phyloP scores from a whole-genome alignment of 2,329 filamentous ascomycete genomes.

The Calcarisporium arbuscula region DNA sequence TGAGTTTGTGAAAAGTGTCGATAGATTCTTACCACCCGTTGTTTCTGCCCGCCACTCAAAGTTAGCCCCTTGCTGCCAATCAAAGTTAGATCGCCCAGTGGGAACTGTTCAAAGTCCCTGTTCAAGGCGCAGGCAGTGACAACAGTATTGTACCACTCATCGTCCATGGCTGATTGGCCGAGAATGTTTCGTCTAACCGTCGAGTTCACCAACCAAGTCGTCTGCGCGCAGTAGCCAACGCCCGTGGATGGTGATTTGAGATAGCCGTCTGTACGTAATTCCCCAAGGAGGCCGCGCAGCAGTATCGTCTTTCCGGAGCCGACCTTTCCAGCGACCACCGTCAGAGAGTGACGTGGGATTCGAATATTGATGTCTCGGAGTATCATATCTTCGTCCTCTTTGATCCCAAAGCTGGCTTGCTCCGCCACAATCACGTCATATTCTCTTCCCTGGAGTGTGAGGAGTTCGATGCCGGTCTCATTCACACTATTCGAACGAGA shows the following conservation, averaged over 20 bases:
- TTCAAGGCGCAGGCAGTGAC: conserved; percentile 1
- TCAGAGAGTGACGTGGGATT: too few species aligned
- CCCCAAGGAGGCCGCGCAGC: conserved; percentile 2
- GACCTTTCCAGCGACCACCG: conserved; percentile 1
- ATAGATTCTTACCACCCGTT: conserved; percentile 13
- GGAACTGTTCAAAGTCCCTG: conserved; percentile 1
- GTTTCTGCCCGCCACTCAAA: conserved; percentile 16
- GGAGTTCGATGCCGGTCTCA: too few species aligned
- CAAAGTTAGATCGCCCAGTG: background rate
- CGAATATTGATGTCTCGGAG: too few species aligned
- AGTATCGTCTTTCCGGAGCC: conserved; percentile 7
- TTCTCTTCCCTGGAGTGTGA: too few species aligned
- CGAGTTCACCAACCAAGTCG: conserved; percentile 5
- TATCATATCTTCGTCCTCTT: too few species aligned
- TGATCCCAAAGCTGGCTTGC: too few species aligned
- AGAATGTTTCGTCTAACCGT: conserved; percentile 1
- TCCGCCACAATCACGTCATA: too few species aligned
- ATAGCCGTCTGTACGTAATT: conserved; percentile 1
- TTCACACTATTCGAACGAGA: too few species aligned
- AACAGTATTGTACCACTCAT: conserved; percentile 5
- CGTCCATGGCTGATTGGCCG: conserved; percentile 2
- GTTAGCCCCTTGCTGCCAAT: conserved; percentile 12
- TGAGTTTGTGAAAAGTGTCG: background rate
- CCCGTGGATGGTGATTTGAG: background rate
- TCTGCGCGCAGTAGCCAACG: conserved; percentile 15